Evolutionary conservation across 169 alveolate genomes (phyloP).

Genomic region (Plasmodium inui): DNA sequence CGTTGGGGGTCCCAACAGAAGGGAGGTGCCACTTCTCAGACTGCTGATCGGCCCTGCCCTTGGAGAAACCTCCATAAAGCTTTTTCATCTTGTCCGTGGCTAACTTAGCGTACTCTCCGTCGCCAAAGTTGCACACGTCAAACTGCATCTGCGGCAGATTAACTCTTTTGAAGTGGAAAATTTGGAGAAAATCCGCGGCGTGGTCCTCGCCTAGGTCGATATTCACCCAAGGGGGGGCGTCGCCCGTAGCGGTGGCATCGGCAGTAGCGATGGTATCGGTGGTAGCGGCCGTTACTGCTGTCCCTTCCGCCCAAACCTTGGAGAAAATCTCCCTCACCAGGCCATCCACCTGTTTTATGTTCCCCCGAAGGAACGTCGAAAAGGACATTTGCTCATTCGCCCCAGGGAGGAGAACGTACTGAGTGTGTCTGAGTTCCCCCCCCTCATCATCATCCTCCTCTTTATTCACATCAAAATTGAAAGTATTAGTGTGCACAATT

Average conservation of each 20-base stretch:
- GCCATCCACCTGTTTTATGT: neutral
- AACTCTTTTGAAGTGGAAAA: constrained; percentile 24
- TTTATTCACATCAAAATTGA: constrained; percentile 10
- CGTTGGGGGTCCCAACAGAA: neutral
- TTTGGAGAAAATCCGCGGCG: constrained; percentile 28
- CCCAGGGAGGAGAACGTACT: neutral
- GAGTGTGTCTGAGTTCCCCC: neutral
- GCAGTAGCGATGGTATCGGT: neutral
- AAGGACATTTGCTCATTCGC: constrained; percentile 47
- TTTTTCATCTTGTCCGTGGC: constrained; percentile 60
- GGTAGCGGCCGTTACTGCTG: neutral
- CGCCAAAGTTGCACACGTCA: constrained; percentile 1
- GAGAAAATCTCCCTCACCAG: constrained; percentile 6
- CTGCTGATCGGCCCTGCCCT: constrained; percentile 8
- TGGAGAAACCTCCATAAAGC: constrained; percentile 21
- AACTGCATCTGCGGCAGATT: constrained; percentile 12
- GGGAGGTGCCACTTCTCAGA: neutral
- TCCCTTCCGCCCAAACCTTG: neutral
- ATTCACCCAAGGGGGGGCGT: neutral
- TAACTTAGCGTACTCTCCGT: constrained; percentile 1
- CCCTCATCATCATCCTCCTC: neutral
- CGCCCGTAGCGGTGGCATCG: neutral
- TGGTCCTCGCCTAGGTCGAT: constrained; percentile 3
- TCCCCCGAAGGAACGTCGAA: constrained; percentile 9
- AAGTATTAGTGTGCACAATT: constrained; percentile 4